phyloP scores from a whole-genome alignment of 768 basidiomycete genomes.

The Hygrocybe coccinea region DNA sequence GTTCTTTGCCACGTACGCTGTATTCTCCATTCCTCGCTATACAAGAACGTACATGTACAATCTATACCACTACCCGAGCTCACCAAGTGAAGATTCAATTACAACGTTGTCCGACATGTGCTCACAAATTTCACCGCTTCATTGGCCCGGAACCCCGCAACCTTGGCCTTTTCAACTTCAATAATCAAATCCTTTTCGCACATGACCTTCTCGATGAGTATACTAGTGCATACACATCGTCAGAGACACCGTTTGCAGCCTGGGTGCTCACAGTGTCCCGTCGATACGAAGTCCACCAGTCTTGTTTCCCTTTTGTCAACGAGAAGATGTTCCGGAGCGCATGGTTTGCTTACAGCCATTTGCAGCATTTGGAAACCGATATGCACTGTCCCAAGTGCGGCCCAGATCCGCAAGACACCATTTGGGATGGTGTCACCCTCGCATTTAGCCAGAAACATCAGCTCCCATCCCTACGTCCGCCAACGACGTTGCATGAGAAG shows the following conservation, averaged over 20 bases:
- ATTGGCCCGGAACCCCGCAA: conserved; percentile 23
- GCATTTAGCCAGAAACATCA: conserved; percentile 28
- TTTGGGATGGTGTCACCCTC: conserved; percentile 33
- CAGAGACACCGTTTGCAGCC: conserved; percentile 23
- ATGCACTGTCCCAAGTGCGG: conserved; percentile 28
- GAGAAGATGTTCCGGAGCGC: conserved; percentile 21
- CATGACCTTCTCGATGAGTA: conserved; percentile 28
- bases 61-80: conserved; percentile 9
- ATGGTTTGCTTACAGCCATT: conserved; percentile 31
- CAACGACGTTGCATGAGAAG: conserved; percentile 15
- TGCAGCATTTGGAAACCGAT: conserved; percentile 19
- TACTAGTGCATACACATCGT: conserved; percentile 21
- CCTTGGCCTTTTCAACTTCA: conserved; percentile 27
- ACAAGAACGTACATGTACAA: conserved; percentile 3
- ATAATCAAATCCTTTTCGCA: conserved; percentile 21
- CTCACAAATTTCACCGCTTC: conserved; percentile 2
- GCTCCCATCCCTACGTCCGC: conserved; percentile 20
- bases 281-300: conserved; percentile 12
- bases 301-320: conserved; percentile 9
- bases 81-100: conserved; percentile 9
- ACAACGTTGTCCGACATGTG: conserved; percentile 18
- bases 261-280: conserved; percentile 16
- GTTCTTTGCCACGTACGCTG: neutral
- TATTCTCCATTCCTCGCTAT: neutral
- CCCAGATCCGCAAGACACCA: conserved; percentile 23